Evolutionary conservation across 2,329 filamentous ascomycete genomes (phyloP).

Genomic region (Rhexocercosporidium sp.): DNA sequence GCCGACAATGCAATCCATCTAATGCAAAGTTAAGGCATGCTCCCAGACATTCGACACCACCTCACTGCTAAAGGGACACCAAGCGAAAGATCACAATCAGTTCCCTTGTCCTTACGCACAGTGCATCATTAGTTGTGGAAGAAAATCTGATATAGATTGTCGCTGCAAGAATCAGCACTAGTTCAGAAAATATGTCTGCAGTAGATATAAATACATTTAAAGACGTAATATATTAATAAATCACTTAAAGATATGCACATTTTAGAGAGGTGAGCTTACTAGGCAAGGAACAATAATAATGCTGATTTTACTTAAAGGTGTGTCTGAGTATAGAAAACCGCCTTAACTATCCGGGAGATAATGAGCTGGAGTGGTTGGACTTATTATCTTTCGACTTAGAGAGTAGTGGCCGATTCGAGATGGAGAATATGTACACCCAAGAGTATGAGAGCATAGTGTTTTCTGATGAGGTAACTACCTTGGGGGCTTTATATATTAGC

Average conservation of each 20-base stretch:
- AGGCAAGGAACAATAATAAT: neutral
- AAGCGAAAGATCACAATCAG: neutral
- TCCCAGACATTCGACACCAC: neutral
- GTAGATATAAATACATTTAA: neutral
- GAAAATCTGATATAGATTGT: constrained; percentile 2
- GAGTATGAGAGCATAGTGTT: neutral
- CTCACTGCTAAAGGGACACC: neutral
- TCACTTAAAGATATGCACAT: neutral
- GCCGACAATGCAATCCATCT: neutral
- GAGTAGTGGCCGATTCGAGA: neutral
- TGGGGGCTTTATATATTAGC: neutral
- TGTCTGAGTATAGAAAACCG: too few species aligned
- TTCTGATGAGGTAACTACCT: neutral
- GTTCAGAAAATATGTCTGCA: neutral
- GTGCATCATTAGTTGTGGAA: neutral
- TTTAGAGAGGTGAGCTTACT: neutral
- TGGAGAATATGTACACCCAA: neutral
- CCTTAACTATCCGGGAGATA: too few species aligned
- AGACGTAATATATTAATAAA: neutral
- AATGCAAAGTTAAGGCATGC: neutral
- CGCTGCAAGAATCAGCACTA: neutral
- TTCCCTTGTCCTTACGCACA: neutral
- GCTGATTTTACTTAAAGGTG: neutral
- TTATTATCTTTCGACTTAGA: constrained; percentile 10
- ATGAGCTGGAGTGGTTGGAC: too few species aligned